Base-by-base conservation (phyloP, 768 basidiomycete genomes). In the Agaricus subrufescens region DNA sequence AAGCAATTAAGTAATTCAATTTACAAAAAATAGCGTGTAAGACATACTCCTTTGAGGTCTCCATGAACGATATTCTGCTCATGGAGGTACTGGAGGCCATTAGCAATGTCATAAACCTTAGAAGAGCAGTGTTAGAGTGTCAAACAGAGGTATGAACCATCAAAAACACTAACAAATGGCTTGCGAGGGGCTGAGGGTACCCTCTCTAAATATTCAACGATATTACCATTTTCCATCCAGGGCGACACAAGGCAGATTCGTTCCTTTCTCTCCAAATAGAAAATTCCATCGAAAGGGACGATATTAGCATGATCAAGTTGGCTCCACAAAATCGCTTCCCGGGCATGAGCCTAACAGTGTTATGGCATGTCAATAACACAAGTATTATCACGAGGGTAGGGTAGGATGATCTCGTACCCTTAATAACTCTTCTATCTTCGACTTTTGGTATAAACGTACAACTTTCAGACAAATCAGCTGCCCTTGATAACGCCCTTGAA, bases 381-480 rank as follows among this genome's bases (percentile, higher is more conserved):
- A 31, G n/a, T 30, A 60, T 47, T n/a, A 39, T 25, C 67, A 66
- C 62, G 65, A 67, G 51, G 31, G 58, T 57, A 8, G 62, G 64
- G 7, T 7, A 19, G 7, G 19, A 23, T 25, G n/a, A 4, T 1
- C 23, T 23, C 19, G 4, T 7, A 68, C 69, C 65, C 63, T 67
- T 15, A 66, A 30, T 27, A 62, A 44, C 14, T 54, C 46, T 15
- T 56, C 48, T 46, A 44, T 52, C 42, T 61, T 23, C 4, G 44
- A 23, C 57, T 10, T 62, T 62, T n/a, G 23, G 1, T 31, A 31
- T 43, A 65, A 53, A 44, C 57, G 65, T 19, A 68, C 52, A 4
- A 66, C 50, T 49, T 68, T 70, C 31, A 68, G 26, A 43, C 64
- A 67, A 0, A 70, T 3, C 7, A 7, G 19, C 23, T 59, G 59